Evolutionary conservation across 2,329 filamentous ascomycete genomes (phyloP).

Genomic region (Botryotinia narcissicola): DNA sequence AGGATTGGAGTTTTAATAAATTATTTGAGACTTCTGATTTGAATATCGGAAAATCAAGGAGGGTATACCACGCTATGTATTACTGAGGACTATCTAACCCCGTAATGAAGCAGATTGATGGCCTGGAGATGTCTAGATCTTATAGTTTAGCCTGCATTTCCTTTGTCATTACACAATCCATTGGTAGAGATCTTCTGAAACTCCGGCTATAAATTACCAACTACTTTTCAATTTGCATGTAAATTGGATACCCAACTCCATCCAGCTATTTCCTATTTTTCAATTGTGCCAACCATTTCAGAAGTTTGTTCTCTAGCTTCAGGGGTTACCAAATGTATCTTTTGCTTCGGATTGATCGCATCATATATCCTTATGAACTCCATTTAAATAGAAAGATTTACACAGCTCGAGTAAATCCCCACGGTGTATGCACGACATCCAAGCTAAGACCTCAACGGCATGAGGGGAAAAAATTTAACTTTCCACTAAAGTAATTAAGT

Average conservation of each 20-base stretch:
- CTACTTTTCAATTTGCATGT: not conserved
- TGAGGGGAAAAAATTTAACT: not conserved
- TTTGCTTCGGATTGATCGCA: not conserved
- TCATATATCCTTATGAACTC: not conserved
- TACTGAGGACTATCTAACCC: not conserved
- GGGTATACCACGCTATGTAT: not conserved
- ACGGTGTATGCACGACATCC: not conserved
- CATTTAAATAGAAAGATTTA: not conserved
- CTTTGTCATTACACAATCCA: not conserved
- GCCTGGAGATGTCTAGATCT: not conserved
- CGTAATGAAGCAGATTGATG: not conserved
- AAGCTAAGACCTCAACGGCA: not conserved
- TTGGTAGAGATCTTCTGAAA: not conserved
- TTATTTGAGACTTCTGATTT: accelerated
- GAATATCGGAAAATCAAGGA: not conserved
- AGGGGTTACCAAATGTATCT: not conserved
- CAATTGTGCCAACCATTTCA: not conserved
- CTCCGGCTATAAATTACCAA: accelerated
- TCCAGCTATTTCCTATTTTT: not conserved
- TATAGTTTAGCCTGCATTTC: not conserved
- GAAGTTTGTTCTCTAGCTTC: not conserved
- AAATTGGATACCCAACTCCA: not conserved
- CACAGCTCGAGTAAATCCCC: not conserved
- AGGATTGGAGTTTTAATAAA: not conserved
- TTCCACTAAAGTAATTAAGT: not conserved